Conservation (phyloP, 2,329 filamentous ascomycete genomes). For the Penicillium concentricum region DNA sequence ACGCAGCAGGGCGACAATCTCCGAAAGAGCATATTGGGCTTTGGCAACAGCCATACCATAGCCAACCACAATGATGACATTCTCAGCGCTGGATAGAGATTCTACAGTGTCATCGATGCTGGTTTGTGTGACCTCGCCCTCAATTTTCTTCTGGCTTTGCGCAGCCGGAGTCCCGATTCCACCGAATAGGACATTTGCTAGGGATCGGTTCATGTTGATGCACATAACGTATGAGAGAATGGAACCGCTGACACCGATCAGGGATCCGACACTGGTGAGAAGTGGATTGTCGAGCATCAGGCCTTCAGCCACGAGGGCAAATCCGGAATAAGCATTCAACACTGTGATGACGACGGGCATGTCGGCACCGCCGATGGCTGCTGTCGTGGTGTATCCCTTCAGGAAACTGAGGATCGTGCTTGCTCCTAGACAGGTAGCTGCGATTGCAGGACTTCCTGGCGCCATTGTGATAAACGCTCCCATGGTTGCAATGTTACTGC, state of each 20-base stretch:
- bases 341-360: constrained; percentile 93
- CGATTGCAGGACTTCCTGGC: constrained; percentile 74
- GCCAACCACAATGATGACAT: constrained; percentile 84
- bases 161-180: constrained; percentile 67
- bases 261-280: constrained; percentile 77
- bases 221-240: constrained; percentile 88
- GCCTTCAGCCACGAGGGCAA: constrained; percentile 84
- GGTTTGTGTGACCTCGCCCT: constrained; percentile 75
- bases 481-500: constrained; percentile 78
- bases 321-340: constrained; percentile 86
- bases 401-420: constrained; percentile 77
- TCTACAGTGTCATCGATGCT: constrained; percentile 79
- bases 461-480: constrained; percentile 79
- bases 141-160: constrained; percentile 68
- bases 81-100: constrained; percentile 71
- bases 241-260: constrained; percentile 85
- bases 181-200: constrained; percentile 88
- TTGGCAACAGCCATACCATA: constrained; percentile 96
- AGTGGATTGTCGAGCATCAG: constrained; percentile 89
- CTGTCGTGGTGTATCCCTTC: constrained; percentile 84
- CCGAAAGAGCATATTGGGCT: constrained; percentile 84
- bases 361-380: constrained; percentile 87
- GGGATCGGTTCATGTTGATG: constrained; percentile 84
- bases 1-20: constrained; percentile 74
- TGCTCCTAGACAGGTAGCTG: constrained; percentile 72